Percentiles rank a stretch among this genome's conserved stretches.
Conservation (phyloP, 192 early-diverging fungal genomes). For the Rhizophagus clarus region DNA sequence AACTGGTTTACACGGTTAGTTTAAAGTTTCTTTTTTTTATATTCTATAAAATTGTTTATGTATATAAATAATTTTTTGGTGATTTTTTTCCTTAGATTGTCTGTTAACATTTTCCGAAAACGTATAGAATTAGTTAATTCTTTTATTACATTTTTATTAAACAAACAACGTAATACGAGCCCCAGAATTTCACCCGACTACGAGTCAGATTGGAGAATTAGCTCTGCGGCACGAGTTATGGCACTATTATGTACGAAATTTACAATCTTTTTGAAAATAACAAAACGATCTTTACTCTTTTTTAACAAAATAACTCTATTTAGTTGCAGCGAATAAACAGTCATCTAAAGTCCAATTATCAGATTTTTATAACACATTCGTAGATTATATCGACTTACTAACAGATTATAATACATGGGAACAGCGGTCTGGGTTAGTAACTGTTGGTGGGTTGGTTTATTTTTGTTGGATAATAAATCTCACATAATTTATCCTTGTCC, state of each 20-base stretch:
- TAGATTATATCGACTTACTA: slow-evolving; percentile 71
- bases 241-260: slow-evolving; percentile 71
- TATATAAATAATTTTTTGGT: slow-evolving; percentile 4
- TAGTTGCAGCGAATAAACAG: slow-evolving; percentile 63
- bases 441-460: neutral
- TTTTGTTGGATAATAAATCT: neutral
- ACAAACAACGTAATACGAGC: slow-evolving; percentile 53
- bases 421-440: slow-evolving; percentile 52
- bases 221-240: slow-evolving; percentile 86
- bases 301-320: neutral
- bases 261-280: neutral
- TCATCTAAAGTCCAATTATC: slow-evolving; percentile 64
- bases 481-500: neutral
- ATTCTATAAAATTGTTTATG: neutral
- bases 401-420: slow-evolving; percentile 80
- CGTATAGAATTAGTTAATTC: slow-evolving; percentile 81
- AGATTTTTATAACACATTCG: slow-evolving; percentile 83
- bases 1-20: slow-evolving; percentile 77
- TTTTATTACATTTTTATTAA: slow-evolving; percentile 80
- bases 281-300: neutral
- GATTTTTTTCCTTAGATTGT: slow-evolving; percentile 41
- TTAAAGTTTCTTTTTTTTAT: neutral
- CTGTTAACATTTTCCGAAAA: slow-evolving; percentile 63
- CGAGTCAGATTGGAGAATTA: slow-evolving; percentile 83
- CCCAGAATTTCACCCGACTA: slow-evolving; percentile 46